phyloP scores from a whole-genome alignment of 2,329 filamentous ascomycete genomes.

The Penicillium janthinellum region DNA sequence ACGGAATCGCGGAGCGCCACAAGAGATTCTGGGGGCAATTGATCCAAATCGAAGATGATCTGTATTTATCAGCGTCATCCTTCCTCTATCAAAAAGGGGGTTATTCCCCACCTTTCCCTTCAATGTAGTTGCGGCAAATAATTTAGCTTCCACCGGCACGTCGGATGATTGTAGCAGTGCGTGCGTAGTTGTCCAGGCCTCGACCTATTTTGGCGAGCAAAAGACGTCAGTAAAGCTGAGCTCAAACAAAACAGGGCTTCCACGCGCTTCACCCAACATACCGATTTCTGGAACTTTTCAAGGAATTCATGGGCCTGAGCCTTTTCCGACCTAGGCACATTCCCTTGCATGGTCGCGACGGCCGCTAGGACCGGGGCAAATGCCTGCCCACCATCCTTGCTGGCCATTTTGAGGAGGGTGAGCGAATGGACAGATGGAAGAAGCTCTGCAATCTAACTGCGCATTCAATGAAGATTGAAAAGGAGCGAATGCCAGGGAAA shows the following conservation, averaged over 20 bases:
- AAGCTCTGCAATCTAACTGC: conserved; percentile 14
- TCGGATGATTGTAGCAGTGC: conserved; percentile 77
- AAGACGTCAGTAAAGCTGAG: not conserved
- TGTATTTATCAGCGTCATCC: conserved; percentile 46
- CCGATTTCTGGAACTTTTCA: conserved; percentile 97
- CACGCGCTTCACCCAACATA: conserved; percentile 48
- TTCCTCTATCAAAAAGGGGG: not conserved
- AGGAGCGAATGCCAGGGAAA: conserved; percentile 22
- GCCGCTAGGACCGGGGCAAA: conserved; percentile 86
- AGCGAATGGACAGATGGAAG: not conserved
- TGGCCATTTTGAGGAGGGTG: conserved; percentile 60
- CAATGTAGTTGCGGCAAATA: conserved; percentile 94
- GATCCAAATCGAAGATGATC: conserved; percentile 95
- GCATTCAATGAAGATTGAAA: conserved; percentile 8
- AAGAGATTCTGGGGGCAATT: conserved; percentile 76
- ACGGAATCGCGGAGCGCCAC: conserved; percentile 80
- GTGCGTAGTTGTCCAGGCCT: conserved; percentile 88
- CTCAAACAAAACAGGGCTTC: not conserved
- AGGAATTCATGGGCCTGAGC: conserved; percentile 88
- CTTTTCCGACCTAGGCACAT: conserved; percentile 79
- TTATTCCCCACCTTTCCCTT: conserved; percentile 88
- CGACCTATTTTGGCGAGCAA: conserved; percentile 59
- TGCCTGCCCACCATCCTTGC: conserved; percentile 67
- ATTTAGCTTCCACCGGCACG: conserved; percentile 78
- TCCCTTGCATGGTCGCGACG: conserved; percentile 85